Evolutionary conservation across 2,329 filamentous ascomycete species (phyloP).

Genomic region (Diaporthe ilicicola): DNA sequence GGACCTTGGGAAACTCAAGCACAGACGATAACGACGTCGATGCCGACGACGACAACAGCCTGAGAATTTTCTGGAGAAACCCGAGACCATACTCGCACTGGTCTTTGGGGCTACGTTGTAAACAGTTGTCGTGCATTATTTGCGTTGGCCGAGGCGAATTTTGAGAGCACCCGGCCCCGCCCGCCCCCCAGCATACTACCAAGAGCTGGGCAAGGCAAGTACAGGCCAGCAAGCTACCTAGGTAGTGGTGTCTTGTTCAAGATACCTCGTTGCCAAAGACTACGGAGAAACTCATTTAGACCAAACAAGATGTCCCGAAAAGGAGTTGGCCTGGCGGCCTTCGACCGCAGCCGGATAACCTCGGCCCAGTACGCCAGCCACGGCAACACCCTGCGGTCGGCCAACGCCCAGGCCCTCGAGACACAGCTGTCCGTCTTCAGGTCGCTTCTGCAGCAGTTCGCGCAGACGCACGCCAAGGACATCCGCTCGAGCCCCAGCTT

Average conservation of each 20-base stretch:
- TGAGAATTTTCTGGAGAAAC: background rate
- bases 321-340: constrained; percentile 89
- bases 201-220: background rate
- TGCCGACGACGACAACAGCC: background rate
- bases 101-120: background rate
- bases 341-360: constrained; percentile 84
- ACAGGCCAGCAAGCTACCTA: background rate
- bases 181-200: too few species aligned
- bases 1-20: background rate
- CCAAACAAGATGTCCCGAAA: constrained; percentile 69
- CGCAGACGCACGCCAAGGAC: constrained; percentile 91
- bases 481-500: constrained; percentile 96
- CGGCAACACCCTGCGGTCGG: constrained; percentile 84
- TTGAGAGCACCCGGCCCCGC: too few species aligned
- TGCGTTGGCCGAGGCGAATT: too few species aligned
- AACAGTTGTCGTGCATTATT: background rate
- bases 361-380: constrained; percentile 91
- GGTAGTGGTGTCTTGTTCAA: background rate
- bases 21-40: background rate
- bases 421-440: constrained; percentile 97
- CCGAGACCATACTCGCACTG: background rate
- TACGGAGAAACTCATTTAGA: too few species aligned
- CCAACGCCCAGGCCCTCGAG: constrained; percentile 84
- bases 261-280: background rate
- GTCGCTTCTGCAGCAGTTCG: constrained; percentile 93